Percentiles rank a stretch among this genome's conserved stretches.
phyloP scores from a whole-genome alignment of 352 stramenopile genomes.

The Globisporangium heterothallicum region DNA sequence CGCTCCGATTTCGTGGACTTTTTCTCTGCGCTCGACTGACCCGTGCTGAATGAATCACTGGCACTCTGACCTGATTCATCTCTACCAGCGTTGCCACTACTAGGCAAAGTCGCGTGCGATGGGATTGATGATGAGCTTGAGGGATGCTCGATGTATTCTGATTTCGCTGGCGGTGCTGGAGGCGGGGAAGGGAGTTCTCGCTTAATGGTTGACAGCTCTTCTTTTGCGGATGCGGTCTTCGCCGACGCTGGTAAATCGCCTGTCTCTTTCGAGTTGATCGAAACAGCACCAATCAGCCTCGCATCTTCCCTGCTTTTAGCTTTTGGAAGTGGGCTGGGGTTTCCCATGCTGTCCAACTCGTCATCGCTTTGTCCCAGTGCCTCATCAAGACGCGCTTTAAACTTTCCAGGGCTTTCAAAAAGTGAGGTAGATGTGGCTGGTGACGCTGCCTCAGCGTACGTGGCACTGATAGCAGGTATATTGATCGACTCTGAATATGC shows the following conservation, averaged over 20 bases:
- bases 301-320: neutral
- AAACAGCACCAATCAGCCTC: neutral
- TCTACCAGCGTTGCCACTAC: slow-evolving; percentile 5
- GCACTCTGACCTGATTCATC: slow-evolving; percentile 16
- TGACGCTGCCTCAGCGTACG: slow-evolving; percentile 12
- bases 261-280: neutral
- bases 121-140: neutral
- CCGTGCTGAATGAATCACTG: slow-evolving; percentile 10
- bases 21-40: slow-evolving; percentile 19
- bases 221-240: neutral
- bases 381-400: slow-evolving; percentile 45
- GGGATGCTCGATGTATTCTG: neutral
- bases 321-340: slow-evolving; percentile 7
- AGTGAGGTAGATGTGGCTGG: slow-evolving; percentile 18
- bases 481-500: slow-evolving; percentile 3
- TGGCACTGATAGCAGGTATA: neutral
- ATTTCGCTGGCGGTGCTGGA: neutral
- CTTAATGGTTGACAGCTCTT: neutral
- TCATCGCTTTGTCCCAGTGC: slow-evolving; percentile 50
- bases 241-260: neutral
- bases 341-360: slow-evolving; percentile 24
- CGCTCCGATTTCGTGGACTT: slow-evolving; percentile 5
- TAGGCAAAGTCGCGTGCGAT: neutral
- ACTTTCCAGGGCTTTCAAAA: slow-evolving; percentile 44
- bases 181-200: neutral